Evolutionary conservation across 805 yeast species (phyloP).

Genomic region (Metschnikowia vanudenii): DNA sequence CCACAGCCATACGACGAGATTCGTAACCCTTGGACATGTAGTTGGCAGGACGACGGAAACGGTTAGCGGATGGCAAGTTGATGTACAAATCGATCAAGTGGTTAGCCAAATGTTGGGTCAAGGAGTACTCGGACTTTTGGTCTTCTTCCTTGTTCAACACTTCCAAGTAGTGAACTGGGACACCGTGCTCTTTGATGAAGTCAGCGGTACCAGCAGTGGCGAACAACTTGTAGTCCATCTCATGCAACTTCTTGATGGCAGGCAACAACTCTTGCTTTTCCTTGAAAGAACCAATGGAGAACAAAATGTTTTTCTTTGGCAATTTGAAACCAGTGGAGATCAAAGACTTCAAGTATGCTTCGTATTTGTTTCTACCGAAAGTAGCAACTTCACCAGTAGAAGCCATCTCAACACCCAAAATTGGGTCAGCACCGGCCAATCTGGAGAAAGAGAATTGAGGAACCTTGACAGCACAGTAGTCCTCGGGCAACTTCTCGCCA

Average conservation of each 20-base stretch:
- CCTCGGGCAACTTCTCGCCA: conserved; percentile 80
- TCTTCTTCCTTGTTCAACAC: conserved; percentile 70
- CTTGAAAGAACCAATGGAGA: conserved; percentile 94
- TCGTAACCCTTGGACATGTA: conserved; percentile 96
- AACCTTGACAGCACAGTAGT: conserved; percentile 93
- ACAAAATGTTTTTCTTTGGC: conserved; percentile 90
- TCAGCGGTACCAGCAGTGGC: conserved; percentile 99
- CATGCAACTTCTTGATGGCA: conserved; percentile 72
- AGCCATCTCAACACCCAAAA: conserved; percentile 98
- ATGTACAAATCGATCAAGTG: conserved; percentile 94
- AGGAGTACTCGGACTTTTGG: conserved; percentile 89
- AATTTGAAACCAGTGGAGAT: conserved; percentile 92
- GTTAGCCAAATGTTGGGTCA: conserved; percentile 94
- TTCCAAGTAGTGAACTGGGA: conserved; percentile 94
- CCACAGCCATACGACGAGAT: conserved; percentile 99
- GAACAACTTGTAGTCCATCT: conserved; percentile 84
- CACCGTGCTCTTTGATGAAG: conserved; percentile 89
- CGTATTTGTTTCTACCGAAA: conserved; percentile 93
- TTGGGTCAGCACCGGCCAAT: conserved; percentile 96
- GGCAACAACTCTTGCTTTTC: conserved; percentile 95
- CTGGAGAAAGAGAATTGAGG: conserved; percentile 98
- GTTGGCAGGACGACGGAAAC: conserved; percentile 98
- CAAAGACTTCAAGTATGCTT: conserved; percentile 93
- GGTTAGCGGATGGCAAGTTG: conserved; percentile 93
- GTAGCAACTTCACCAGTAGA: conserved; percentile 99